phyloP scores from a whole-genome alignment of 257 asterid species.

The Nicotiana noctiflora region DNA sequence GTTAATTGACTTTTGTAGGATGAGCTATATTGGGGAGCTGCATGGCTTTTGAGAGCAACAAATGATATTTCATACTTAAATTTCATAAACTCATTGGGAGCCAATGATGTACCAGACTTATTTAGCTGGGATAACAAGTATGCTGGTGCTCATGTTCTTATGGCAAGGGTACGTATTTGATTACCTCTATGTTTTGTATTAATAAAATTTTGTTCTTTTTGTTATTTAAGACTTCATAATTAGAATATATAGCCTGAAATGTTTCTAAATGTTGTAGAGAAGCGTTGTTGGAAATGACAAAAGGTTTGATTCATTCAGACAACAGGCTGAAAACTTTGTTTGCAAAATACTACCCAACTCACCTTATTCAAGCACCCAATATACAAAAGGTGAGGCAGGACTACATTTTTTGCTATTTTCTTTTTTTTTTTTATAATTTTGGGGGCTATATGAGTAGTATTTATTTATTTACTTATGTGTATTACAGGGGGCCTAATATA shows the following conservation, averaged over 20 bases:
- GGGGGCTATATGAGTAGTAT: not conserved
- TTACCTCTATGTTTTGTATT: not conserved
- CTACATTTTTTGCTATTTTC: not conserved
- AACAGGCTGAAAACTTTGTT: conserved; percentile 62
- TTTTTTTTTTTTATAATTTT: not conserved
- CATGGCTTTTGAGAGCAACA: conserved; percentile 82
- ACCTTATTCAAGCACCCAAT: conserved; percentile 60
- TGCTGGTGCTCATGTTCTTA: conserved; percentile 80
- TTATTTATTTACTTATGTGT: not conserved
- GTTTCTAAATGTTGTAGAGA: conserved; percentile 28
- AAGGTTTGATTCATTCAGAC: conserved; percentile 38
- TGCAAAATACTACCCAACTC: conserved; percentile 68
- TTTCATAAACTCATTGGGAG: conserved; percentile 45
- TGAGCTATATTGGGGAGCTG: conserved; percentile 81
- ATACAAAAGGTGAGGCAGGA: conserved; percentile 43
- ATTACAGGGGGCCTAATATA: conserved; percentile 59
- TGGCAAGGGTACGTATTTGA: conserved; percentile 44
- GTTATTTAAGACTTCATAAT: not conserved
- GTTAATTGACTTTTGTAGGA: conserved; percentile 30
- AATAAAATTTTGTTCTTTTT: too few relatives aligned
- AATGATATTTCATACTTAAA: conserved; percentile 45
- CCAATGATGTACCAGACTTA: conserved; percentile 44
- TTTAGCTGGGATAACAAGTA: conserved; percentile 92
- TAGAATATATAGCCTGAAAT: not conserved
- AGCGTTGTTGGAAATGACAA: conserved; percentile 41